Conservation (phyloP, 352 stramenopile genomes). For the Globisporangium paroecandrum region DNA sequence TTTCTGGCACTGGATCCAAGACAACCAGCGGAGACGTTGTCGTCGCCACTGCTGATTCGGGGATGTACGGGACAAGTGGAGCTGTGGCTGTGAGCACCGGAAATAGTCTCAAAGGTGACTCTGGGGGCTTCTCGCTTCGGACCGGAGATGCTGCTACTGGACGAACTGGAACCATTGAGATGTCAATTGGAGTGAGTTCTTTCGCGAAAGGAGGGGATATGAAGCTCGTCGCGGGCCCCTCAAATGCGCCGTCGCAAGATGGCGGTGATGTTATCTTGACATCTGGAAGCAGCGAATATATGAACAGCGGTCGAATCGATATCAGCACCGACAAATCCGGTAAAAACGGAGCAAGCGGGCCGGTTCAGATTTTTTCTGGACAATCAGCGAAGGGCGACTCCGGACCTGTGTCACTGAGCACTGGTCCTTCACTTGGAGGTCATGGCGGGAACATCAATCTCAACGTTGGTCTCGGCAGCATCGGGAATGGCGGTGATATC, state of each 20-base stretch:
- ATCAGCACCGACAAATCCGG: slow-evolving; percentile 77
- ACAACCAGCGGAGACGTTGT: slow-evolving; percentile 53
- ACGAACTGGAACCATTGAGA: slow-evolving; percentile 37
- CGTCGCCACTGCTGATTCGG: slow-evolving; percentile 67
- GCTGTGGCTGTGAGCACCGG: slow-evolving; percentile 60
- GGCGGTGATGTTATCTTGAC: slow-evolving; percentile 78
- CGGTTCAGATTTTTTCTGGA: slow-evolving; percentile 62
- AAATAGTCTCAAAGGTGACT: slow-evolving; percentile 48
- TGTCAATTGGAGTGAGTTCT: slow-evolving; percentile 58
- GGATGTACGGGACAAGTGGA: slow-evolving; percentile 62
- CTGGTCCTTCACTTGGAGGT: slow-evolving; percentile 55
- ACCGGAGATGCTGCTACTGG: slow-evolving; percentile 54
- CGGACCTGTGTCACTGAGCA: slow-evolving; percentile 61
- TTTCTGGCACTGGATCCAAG: slow-evolving; percentile 37
- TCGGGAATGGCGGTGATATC: slow-evolving; percentile 65
- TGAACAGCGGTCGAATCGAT: slow-evolving; percentile 76
- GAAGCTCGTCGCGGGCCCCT: slow-evolving; percentile 59
- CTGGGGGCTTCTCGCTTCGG: slow-evolving; percentile 47
- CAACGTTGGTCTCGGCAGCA: slow-evolving; percentile 47
- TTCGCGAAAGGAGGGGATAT: slow-evolving; percentile 66
- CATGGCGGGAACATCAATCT: slow-evolving; percentile 67
- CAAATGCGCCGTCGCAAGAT: slow-evolving; percentile 30
- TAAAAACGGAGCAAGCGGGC: slow-evolving; percentile 66
- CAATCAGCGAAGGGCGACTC: slow-evolving; percentile 52
- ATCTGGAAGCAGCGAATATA: slow-evolving; percentile 61